Evolutionary conservation across 2,329 filamentous ascomycete genomes (phyloP), one percentile per base, ranked within the genome.

Genomic region (Neofusicoccum sp.): DNA sequence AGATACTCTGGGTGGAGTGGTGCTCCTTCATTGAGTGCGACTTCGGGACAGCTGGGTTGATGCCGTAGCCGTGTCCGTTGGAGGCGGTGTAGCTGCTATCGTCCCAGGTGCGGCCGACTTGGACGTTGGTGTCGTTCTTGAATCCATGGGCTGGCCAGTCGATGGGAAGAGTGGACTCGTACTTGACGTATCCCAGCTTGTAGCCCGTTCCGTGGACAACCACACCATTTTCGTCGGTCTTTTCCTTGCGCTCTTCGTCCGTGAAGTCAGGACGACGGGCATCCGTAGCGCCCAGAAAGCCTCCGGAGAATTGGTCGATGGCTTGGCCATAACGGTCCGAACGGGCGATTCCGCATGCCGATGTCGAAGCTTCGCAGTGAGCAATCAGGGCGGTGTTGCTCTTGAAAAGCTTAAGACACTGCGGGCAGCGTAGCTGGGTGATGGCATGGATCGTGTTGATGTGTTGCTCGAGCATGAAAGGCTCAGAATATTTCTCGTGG

Each of bases 71-170:
- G 12, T 9, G 40, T 5, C 45, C 16, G 16, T 34, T 41, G 6
- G 57, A 34, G 3, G 26, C 44, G n/a, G 28, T 6, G 20, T 9
- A 28, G 24, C 51, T 16, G 6, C 49, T 76, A 98, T 85, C 79
- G 96, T 96, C 81, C 97, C 93, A 64, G 98, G 82, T 2, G 96
- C 91, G 72, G 96, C 92, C 62, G 89, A 88, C 76, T 91, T 96
- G 79, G 96, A 96, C n/a, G 85, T 84, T 75, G 92, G 90, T 89
- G 93, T 63, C 82, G 60, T 86, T 72, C 8, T n/a, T 14, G 28
- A 56, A 43, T 70, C 28, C 16, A 3, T 34, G 16, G 26, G 30
- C 4, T 6, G 33, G 34, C 51, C 51, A 62, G 36, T 62, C 60
- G 11, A 26, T 12, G 2, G 60, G 60, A 11, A 51, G 31, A 9